Evolutionary conservation across 441 rosid genomes (phyloP).

Genomic region (Populus hybrid): DNA sequence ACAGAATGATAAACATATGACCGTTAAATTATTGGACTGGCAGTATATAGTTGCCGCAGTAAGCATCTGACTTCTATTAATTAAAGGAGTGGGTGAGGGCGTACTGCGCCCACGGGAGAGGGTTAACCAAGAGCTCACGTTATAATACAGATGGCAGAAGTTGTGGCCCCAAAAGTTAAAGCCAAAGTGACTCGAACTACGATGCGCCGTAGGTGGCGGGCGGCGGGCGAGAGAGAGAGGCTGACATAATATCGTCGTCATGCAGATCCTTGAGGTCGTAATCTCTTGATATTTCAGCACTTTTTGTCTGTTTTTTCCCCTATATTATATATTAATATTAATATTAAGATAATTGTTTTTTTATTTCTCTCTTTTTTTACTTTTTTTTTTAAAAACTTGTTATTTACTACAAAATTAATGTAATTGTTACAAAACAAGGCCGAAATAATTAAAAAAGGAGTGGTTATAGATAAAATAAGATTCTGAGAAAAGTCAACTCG

Average conservation of each 20-base stretch:
- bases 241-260: slow-evolving; percentile 15
- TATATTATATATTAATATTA: neutral
- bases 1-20: neutral
- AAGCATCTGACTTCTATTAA: neutral
- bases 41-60: neutral
- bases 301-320: neutral
- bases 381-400: too few relatives aligned
- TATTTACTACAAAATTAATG: neutral
- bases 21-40: slow-evolving; percentile 7
- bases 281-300: slow-evolving; percentile 1
- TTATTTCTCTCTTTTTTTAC: neutral
- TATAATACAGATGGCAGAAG: neutral
- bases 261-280: neutral
- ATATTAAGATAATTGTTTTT: neutral
- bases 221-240: neutral
- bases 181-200: slow-evolving; percentile 3
- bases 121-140: neutral
- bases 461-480: too few relatives aligned
- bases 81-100: neutral
- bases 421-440: neutral
- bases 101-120: neutral
- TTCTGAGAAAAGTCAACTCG: neutral
- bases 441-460: too few relatives aligned
- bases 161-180: neutral
- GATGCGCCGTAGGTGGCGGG: slow-evolving; percentile 17